Conservation (phyloP, 345 rosid genomes). For the Gossypioides kirkii region DNA sequence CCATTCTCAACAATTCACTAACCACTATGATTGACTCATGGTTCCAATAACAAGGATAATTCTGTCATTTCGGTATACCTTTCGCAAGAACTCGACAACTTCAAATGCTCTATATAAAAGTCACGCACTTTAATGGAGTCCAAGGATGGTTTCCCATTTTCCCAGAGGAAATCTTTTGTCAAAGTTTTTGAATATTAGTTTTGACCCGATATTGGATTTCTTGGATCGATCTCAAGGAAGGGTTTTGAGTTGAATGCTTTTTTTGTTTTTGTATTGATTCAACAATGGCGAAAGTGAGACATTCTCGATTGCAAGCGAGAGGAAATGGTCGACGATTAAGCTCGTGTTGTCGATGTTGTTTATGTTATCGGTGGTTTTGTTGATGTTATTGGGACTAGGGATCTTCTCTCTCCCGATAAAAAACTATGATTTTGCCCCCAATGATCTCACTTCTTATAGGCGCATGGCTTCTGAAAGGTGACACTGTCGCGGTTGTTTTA, state of each 20-base stretch:
- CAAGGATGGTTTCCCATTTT: not conserved
- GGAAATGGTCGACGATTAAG: constrained; percentile 55
- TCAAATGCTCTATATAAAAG: not conserved
- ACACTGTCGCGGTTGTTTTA: not conserved
- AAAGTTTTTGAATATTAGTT: not conserved
- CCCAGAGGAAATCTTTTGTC: not conserved
- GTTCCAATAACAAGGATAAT: not conserved
- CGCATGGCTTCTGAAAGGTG: constrained; percentile 63
- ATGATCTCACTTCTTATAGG: constrained; percentile 47
- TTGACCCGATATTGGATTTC: not conserved
- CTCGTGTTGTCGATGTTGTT: constrained; percentile 54
- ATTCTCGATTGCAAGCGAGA: constrained; percentile 52
- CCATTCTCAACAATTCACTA: not conserved
- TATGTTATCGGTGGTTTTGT: constrained; percentile 56
- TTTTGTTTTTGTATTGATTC: not conserved
- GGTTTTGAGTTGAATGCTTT: constrained; percentile 20
- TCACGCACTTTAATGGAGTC: not conserved
- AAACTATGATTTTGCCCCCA: constrained; percentile 41
- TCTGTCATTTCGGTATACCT: not conserved
- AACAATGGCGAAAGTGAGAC: constrained; percentile 64
- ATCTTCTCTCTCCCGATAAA: constrained; percentile 58
- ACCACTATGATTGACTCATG: not conserved
- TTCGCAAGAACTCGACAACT: not conserved
- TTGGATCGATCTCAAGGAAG: constrained; percentile 15
- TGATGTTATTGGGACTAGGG: constrained; percentile 68